Percentiles rank a stretch among this genome's conserved stretches.
phyloP scores from a whole-genome alignment of 495 filamentous ascomycete species.

The Aspergillus cavernicola region DNA sequence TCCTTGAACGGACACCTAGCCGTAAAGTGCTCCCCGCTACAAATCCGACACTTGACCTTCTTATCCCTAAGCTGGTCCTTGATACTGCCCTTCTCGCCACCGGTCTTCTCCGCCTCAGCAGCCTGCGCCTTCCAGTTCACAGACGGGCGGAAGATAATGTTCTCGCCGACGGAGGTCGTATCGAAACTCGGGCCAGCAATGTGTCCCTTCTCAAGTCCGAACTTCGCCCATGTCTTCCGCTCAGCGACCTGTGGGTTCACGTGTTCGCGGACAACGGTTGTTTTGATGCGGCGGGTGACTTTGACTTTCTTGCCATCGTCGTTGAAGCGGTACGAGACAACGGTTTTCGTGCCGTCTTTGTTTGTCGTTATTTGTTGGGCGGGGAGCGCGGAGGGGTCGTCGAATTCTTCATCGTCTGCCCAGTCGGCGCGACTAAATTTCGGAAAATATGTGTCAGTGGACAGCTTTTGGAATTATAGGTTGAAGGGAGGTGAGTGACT shows the following conservation, averaged over 20 bases:
- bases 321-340: slow-evolving; percentile 84
- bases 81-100: slow-evolving; percentile 65
- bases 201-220: slow-evolving; percentile 78
- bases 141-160: slow-evolving; percentile 90
- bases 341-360: slow-evolving; percentile 97
- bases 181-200: slow-evolving; percentile 65
- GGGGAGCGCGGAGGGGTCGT: slow-evolving; percentile 75
- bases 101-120: slow-evolving; percentile 76
- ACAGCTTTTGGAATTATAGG: neutral
- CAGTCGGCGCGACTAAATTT: slow-evolving; percentile 79
- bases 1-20: slow-evolving; percentile 88
- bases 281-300: slow-evolving; percentile 89
- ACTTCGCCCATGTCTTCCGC: slow-evolving; percentile 87
- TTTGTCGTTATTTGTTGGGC: slow-evolving; percentile 82
- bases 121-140: slow-evolving; percentile 87
- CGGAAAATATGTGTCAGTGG: slow-evolving; percentile 20
- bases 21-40: slow-evolving; percentile 97
- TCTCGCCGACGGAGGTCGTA: slow-evolving; percentile 92
- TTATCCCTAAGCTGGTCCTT: slow-evolving; percentile 95
- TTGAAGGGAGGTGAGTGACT: slow-evolving; percentile 16
- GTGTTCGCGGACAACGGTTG: slow-evolving; percentile 79
- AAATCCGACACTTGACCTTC: slow-evolving; percentile 99
- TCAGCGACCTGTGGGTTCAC: slow-evolving; percentile 97
- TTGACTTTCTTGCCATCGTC: slow-evolving; percentile 94
- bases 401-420: slow-evolving; percentile 96